Conservation (phyloP, 2,329 filamentous ascomycete species). For the Lasiodiplodia gonubiensis region DNA sequence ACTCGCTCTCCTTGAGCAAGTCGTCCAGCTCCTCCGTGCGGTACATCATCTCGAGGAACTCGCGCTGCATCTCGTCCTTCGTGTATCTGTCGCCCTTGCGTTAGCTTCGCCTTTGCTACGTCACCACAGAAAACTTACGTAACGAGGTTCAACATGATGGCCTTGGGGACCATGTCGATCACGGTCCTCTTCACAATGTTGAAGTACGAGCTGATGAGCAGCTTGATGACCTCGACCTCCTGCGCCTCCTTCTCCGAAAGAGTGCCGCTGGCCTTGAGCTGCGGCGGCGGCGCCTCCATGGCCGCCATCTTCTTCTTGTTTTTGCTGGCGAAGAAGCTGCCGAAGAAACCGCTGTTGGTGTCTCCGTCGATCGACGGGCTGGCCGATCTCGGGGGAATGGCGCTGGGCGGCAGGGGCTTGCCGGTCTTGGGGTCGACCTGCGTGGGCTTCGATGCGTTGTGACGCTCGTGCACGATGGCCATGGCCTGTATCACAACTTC, state of each 20-base stretch:
- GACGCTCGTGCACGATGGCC: slow-evolving; percentile 95
- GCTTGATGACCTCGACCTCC: slow-evolving; percentile 98
- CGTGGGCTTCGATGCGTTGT: slow-evolving; percentile 79
- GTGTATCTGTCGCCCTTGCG: slow-evolving; percentile 67
- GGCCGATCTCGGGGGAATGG: slow-evolving; percentile 71
- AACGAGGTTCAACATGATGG: slow-evolving; percentile 96
- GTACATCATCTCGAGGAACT: slow-evolving; percentile 98
- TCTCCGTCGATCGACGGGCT: slow-evolving; percentile 73
- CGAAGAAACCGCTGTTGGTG: slow-evolving; percentile 83
- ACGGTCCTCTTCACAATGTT: slow-evolving; percentile 98
- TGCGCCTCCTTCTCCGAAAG: slow-evolving; percentile 92
- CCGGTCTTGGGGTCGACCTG: slow-evolving; percentile 99
- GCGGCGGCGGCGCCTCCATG: slow-evolving; percentile 94
- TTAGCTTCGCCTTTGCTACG: neutral
- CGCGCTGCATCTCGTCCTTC: slow-evolving; percentile 98
- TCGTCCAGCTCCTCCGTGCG: slow-evolving; percentile 88
- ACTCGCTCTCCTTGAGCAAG: slow-evolving; percentile 96
- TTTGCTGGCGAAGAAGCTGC: slow-evolving; percentile 97
- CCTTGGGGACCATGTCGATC: slow-evolving; percentile 99
- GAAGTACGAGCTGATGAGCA: slow-evolving; percentile 95
- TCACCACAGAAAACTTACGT: slow-evolving; percentile 64
- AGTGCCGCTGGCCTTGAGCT: slow-evolving; percentile 90
- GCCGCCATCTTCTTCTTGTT: slow-evolving; percentile 99
- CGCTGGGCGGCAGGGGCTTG: slow-evolving; percentile 77
- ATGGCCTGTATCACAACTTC: slow-evolving; percentile 67